A percentile compares a stretch with the other conserved stretches of the same genome.
Evolutionary conservation across 2,329 filamentous ascomycete genomes (phyloP).

Genomic region (Talaromyces pinophilus): DNA sequence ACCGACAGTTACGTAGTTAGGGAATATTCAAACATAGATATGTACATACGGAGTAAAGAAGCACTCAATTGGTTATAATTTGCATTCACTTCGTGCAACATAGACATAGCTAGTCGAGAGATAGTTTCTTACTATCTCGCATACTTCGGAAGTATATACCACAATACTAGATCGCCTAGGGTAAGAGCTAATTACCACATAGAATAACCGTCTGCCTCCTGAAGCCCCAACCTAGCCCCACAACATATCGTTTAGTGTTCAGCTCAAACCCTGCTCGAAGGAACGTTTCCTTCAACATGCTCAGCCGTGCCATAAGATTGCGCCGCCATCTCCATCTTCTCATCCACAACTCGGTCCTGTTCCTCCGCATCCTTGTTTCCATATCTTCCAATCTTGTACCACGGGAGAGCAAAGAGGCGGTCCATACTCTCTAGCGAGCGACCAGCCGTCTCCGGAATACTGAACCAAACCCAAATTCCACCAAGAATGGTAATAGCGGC

Average conservation of each 20-base stretch:
- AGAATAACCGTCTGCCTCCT: not conserved
- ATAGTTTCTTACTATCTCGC: not conserved
- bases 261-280: not conserved
- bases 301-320: constrained; percentile 1
- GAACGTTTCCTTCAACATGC: not conserved
- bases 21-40: not conserved
- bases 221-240: not conserved
- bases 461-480: constrained; percentile 1
- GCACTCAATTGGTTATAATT: not conserved
- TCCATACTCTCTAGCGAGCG: constrained; percentile 66
- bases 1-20: not conserved
- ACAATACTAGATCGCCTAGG: not conserved
- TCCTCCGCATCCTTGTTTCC: constrained; percentile 28
- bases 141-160: not conserved
- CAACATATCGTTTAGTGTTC: not conserved
- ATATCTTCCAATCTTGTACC: constrained; percentile 68
- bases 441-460: constrained; percentile 32
- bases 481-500: constrained; percentile 54
- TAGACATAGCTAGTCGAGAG: not conserved
- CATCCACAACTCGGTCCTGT: not conserved
- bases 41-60: not conserved
- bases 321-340: not conserved
- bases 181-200: not conserved
- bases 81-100: not conserved
- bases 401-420: constrained; percentile 68